These are phyloP conservation scores for Pelagomonas calceolata DNA, from an alignment of 108 stramenopile species.

Conservation along the genomic window DNA sequence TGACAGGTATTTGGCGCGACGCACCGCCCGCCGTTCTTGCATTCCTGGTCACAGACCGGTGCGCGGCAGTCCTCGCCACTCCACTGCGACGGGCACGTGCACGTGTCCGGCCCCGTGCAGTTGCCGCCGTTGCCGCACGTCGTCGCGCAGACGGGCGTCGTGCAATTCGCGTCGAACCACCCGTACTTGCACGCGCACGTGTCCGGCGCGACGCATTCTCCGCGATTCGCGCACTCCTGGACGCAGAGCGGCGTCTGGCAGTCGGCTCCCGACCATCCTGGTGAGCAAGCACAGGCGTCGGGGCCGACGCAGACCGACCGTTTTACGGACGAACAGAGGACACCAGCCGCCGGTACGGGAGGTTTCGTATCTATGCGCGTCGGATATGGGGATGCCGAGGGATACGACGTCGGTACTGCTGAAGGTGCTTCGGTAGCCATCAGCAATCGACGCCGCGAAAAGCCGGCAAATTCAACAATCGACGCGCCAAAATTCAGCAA, in stretches of 20 bases:
- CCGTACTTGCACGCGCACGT: slow-evolving; percentile 57
- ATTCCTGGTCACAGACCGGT: slow-evolving; percentile 57
- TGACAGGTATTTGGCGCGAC: slow-evolving; percentile 68
- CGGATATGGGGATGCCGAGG: no score
- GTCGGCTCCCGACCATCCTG: slow-evolving; percentile 51
- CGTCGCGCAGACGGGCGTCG: slow-evolving; percentile 66
- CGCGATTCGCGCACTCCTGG: slow-evolving; percentile 61
- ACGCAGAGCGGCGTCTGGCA: slow-evolving; percentile 53
- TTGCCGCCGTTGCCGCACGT: slow-evolving; percentile 83
- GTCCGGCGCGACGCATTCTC: slow-evolving; percentile 62
- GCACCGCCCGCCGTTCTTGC: slow-evolving; percentile 58
- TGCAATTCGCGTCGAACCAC: slow-evolving; percentile 79
- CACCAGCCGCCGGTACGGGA: no score
- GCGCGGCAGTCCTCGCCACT: slow-evolving; percentile 58
- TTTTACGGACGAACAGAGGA: no score
- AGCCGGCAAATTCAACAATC: no score
- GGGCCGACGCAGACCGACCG: slow-evolving; percentile 62
- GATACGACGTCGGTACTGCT: no score
- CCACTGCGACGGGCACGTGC: slow-evolving; percentile 61
- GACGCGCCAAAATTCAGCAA: no score
- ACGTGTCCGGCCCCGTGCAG: slow-evolving; percentile 60
- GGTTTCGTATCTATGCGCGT: no score
- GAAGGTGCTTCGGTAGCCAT: no score
- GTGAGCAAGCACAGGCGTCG: slow-evolving; percentile 58
- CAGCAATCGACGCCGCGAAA: no score